A percentile compares a stretch with the other conserved stretches of the same genome.
Evolutionary conservation across 257 asterid genomes (phyloP).

Genomic region (Parsonsia alboflavescens): DNA sequence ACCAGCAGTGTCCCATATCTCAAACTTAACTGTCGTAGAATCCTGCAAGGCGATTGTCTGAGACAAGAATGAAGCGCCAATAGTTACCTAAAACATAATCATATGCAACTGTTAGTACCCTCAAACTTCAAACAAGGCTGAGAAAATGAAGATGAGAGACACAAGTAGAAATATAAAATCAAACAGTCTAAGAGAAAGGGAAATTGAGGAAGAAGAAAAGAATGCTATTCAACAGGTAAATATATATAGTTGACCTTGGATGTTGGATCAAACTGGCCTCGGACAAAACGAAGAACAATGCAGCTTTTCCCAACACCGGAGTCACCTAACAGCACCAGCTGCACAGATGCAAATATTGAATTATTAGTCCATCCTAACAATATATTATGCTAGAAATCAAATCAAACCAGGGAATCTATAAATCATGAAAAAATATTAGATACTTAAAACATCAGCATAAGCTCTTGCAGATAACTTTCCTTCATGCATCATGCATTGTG

Average conservation of each 20-base stretch:
- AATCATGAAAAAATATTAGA: neutral
- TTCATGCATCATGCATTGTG: neutral
- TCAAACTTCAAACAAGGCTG: neutral
- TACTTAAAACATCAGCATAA: neutral
- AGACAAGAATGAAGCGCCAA: conserved; percentile 91
- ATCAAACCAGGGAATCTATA: neutral
- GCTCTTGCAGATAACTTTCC: neutral
- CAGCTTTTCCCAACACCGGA: conserved; percentile 99
- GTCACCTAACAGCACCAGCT: conserved; percentile 93
- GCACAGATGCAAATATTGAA: conserved; percentile 24
- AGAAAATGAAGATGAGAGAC: neutral
- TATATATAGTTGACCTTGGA: conserved; percentile 51
- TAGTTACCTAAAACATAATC: conserved; percentile 60
- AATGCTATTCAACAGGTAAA: neutral
- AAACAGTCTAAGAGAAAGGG: neutral
- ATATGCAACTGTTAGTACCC: conserved; percentile 12
- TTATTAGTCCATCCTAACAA: conserved; percentile 1
- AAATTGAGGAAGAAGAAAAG: neutral
- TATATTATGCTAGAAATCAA: neutral
- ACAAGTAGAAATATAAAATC: neutral
- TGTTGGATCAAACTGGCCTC: conserved; percentile 97
- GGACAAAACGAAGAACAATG: conserved; percentile 95
- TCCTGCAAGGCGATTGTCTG: conserved; percentile 97
- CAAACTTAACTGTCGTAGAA: conserved; percentile 92
- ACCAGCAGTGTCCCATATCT: conserved; percentile 99